Conservation (phyloP, 441 rosid genomes). For the Gossypium gossypioides region DNA sequence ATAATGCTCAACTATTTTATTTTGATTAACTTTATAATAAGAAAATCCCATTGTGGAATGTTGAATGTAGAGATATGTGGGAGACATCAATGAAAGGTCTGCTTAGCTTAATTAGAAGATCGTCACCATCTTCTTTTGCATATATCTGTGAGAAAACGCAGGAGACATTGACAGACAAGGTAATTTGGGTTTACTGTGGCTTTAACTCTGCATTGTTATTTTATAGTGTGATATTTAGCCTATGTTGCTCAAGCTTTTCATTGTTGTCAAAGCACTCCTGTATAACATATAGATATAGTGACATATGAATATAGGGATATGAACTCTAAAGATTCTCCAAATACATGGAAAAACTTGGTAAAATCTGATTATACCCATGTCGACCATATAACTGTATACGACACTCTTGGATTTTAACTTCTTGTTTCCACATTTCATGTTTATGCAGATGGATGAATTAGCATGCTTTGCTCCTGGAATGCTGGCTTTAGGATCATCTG, state of each 20-base stretch:
- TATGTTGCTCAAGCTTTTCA: no score
- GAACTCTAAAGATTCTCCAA: no score
- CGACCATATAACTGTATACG: no score
- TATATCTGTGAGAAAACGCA: conserved; percentile 89
- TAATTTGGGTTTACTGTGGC: conserved; percentile 13
- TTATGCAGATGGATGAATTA: conserved; percentile 89
- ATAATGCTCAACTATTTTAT: neutral
- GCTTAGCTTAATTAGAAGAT: conserved; percentile 60
- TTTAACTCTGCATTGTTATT: neutral
- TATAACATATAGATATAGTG: no score
- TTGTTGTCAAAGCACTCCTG: no score
- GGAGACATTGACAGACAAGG: conserved; percentile 57
- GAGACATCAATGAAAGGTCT: conserved; percentile 97
- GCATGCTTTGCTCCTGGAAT: conserved; percentile 99
- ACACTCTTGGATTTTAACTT: neutral
- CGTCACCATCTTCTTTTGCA: conserved; percentile 77
- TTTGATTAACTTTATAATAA: neutral
- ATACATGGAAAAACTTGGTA: no score
- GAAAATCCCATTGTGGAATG: neutral
- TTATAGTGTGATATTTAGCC: neutral
- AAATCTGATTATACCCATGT: no score
- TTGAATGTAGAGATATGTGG: conserved; percentile 76
- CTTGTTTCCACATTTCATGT: conserved; percentile 6
- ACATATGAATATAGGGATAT: no score
- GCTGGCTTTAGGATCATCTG: conserved; percentile 92